Base-by-base conservation (phyloP, 2,329 filamentous ascomycete genomes). In the Aspergillus sergii region DNA sequence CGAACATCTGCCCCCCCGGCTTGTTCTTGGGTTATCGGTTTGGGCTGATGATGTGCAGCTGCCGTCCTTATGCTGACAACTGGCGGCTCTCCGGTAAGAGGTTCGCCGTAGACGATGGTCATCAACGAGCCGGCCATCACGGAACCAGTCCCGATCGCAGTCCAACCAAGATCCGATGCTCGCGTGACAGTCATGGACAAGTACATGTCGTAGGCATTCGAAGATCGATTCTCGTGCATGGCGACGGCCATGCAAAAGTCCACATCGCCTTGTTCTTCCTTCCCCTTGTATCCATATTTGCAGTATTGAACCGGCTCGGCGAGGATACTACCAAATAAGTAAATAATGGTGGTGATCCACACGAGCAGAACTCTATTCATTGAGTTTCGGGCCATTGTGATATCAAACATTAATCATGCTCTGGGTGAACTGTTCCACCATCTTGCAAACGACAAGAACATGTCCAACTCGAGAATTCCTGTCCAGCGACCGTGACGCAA, bases 111-210 rank as follows among this genome's bases (percentile, higher is more conserved):
- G 34, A 62, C 28, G 10, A 64, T 59, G 3, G 59, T 57, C 63
- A 64, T 62, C 19, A 64, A 39, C 32, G 60, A 62, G 23, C 59
- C 63, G 21, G 63, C 59, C 63, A 64, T 64, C 30, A 54, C 56
- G 12, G 60, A 56, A 9, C 63, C 63, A 2, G 63, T 64, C 14
- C 63, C 62, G 3, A 64, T 28, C 23, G 63, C 63, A n/a, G 57
- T 59, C 57, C 63, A 64, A 4, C 59, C 63, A 12, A 55, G 63
- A n/a, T 53, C 63, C 3, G 63, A 62, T 12, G 51, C 50, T 36
- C 45, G 57, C 3, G 51, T 64, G 19, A 59, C 57, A 12, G 61
- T 58, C 32, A 64, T 62, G 57, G 50, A 57, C 30, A 55, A 11
- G 7, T 64, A 64, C 57, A 64, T 57, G 12, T 64, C 63, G 9